Evolutionary conservation across 441 rosid genomes (phyloP).

Genomic region (Populus tomentosa): DNA sequence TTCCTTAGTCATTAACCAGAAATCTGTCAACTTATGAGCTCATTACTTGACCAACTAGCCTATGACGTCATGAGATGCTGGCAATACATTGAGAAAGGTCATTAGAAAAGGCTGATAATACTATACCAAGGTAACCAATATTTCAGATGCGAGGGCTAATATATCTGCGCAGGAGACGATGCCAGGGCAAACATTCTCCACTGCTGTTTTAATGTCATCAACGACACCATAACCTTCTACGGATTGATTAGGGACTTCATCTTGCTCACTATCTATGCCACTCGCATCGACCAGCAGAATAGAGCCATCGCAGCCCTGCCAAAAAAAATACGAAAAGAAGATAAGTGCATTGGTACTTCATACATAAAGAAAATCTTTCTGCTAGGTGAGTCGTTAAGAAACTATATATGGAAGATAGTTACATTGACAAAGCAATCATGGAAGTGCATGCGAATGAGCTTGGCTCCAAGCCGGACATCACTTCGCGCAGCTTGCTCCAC

Average conservation of each 20-base stretch:
- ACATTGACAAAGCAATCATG: slow-evolving; percentile 31
- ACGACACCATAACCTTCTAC: slow-evolving; percentile 36
- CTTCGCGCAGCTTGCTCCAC: slow-evolving; percentile 17
- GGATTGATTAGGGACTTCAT: slow-evolving; percentile 24
- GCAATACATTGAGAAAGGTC: no score
- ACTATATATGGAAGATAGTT: no score
- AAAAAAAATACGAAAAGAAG: neutral
- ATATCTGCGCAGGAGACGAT: slow-evolving; percentile 60
- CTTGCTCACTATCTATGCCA: slow-evolving; percentile 41
- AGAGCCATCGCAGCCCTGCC: slow-evolving; percentile 61
- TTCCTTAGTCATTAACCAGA: neutral
- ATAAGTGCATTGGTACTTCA: neutral
- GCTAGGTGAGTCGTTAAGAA: no score
- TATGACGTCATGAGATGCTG: no score
- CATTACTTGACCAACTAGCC: no score
- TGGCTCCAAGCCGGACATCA: slow-evolving; percentile 31
- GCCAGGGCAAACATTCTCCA: slow-evolving; percentile 52
- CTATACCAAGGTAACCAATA: slow-evolving; percentile 32
- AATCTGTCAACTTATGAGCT: no score
- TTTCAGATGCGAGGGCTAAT: slow-evolving; percentile 46
- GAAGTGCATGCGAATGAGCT: slow-evolving; percentile 28
- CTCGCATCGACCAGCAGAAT: slow-evolving; percentile 35
- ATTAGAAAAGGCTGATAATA: no score
- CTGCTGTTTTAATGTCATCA: slow-evolving; percentile 40
- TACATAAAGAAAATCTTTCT: neutral